Evolutionary conservation across 2,329 filamentous ascomycete species (phyloP).

Genomic region (Pseudogymnoascus sp.): DNA sequence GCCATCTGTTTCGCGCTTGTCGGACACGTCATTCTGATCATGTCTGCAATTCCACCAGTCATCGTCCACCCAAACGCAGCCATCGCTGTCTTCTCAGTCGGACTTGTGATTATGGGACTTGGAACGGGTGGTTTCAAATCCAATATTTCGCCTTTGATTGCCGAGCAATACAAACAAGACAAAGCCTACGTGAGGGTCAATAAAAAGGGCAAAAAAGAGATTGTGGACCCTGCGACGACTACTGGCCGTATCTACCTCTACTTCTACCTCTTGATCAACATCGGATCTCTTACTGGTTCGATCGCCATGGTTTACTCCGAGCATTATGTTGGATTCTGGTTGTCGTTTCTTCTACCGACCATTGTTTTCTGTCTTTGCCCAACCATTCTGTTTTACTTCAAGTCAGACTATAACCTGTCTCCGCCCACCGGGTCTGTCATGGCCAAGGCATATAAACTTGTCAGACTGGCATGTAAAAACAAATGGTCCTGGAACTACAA

Average conservation of each 20-base stretch:
- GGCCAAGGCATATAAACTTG: slow-evolving; percentile 55
- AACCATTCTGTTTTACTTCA: slow-evolving; percentile 48
- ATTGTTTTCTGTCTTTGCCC: slow-evolving; percentile 55
- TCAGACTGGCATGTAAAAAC: slow-evolving; percentile 52
- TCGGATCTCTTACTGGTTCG: slow-evolving; percentile 50
- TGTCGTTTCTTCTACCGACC: slow-evolving; percentile 60
- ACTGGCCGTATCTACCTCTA: slow-evolving; percentile 54
- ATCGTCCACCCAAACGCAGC: slow-evolving; percentile 44
- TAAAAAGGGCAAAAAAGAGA: slow-evolving; percentile 47
- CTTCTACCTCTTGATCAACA: slow-evolving; percentile 64
- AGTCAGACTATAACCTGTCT: slow-evolving; percentile 49
- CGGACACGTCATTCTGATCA: slow-evolving; percentile 56
- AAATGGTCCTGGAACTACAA: slow-evolving; percentile 54
- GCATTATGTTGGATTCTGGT: slow-evolving; percentile 69
- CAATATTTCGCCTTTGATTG: slow-evolving; percentile 57
- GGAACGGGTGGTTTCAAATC: slow-evolving; percentile 66
- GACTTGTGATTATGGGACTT: slow-evolving; percentile 56
- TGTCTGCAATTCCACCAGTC: slow-evolving; percentile 52
- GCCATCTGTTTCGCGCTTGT: slow-evolving; percentile 48
- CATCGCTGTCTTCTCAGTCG: slow-evolving; percentile 52
- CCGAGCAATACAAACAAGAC: slow-evolving; percentile 49
- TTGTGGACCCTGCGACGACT: slow-evolving; percentile 51
- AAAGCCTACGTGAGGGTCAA: slow-evolving; percentile 41
- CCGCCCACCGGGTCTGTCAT: slow-evolving; percentile 66
- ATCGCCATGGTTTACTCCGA: slow-evolving; percentile 65